Evolutionary conservation across 345 rosid species (phyloP).

Genomic region (Combretum micranthum): DNA sequence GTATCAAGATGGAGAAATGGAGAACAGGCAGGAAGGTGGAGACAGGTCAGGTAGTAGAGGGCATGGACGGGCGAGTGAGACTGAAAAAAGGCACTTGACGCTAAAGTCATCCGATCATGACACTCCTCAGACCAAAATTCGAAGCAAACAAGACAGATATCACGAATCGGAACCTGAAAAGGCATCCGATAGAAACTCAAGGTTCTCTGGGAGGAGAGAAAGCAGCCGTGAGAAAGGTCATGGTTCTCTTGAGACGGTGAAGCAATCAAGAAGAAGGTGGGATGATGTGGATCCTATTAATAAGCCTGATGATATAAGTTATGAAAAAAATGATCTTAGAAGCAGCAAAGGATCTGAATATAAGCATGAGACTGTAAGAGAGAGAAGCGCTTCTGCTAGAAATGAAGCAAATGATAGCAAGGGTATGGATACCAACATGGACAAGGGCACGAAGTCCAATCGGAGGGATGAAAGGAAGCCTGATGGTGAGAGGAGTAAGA

Average conservation of each 20-base stretch:
- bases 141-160: conserved; percentile 65
- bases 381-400: conserved; percentile 36
- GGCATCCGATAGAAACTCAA: conserved; percentile 48
- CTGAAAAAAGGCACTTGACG: conserved; percentile 51
- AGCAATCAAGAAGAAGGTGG: conserved; percentile 80
- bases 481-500: conserved; percentile 48
- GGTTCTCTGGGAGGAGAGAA: conserved; percentile 58
- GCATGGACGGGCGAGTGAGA: conserved; percentile 37
- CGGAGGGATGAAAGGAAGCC: conserved; percentile 59
- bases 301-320: conserved; percentile 45
- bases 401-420: conserved; percentile 52
- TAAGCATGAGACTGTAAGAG: conserved; percentile 45
- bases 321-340: conserved; percentile 45
- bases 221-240: conserved; percentile 63
- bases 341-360: conserved; percentile 59
- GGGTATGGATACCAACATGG: conserved; percentile 39
- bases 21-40: conserved; percentile 46
- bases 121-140: conserved; percentile 41
- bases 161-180: conserved; percentile 47
- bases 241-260: conserved; percentile 51
- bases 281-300: conserved; percentile 52
- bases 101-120: conserved; percentile 53
- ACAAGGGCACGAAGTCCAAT: conserved; percentile 49
- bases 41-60: conserved; percentile 52
- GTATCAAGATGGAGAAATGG: conserved; percentile 90